Conservation (phyloP, 2,329 filamentous ascomycete genomes). For the Aspergillus sp. region DNA sequence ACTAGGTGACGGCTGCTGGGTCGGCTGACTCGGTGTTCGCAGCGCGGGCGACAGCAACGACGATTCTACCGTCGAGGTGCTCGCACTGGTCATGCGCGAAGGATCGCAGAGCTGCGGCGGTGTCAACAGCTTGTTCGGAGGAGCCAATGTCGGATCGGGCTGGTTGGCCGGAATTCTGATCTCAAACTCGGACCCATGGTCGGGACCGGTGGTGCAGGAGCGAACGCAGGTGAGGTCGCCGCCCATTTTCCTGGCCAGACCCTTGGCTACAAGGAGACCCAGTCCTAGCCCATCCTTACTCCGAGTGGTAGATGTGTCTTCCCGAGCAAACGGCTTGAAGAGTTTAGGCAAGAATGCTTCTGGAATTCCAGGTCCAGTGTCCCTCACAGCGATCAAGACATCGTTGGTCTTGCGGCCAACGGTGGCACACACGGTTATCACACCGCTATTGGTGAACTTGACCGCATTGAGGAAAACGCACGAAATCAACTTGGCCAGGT, state of each 20-base stretch:
- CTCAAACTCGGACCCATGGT: conserved; percentile 68
- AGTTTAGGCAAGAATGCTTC: conserved; percentile 65
- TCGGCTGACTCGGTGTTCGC: conserved; percentile 28
- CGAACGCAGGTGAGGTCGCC: conserved; percentile 67
- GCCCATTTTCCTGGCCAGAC: conserved; percentile 67
- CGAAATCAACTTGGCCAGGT: conserved; percentile 64
- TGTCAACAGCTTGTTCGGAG: conserved; percentile 46
- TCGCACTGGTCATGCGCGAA: conserved; percentile 26
- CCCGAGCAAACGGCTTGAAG: conserved; percentile 70
- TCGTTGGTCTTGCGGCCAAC: conserved; percentile 55
- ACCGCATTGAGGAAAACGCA: conserved; percentile 68
- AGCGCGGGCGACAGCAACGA: conserved; percentile 25
- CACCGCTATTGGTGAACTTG: conserved; percentile 69
- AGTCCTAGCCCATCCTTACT: conserved; percentile 69
- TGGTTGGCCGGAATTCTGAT: conserved; percentile 64
- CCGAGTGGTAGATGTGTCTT: conserved; percentile 68
- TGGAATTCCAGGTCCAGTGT: conserved; percentile 70
- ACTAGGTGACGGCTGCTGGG: conserved; percentile 35
- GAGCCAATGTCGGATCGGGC: conserved; percentile 49
- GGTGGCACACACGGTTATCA: conserved; percentile 58
- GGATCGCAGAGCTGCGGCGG: conserved; percentile 27
- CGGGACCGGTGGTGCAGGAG: conserved; percentile 62
- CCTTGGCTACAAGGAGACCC: conserved; percentile 71
- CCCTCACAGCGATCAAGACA: conserved; percentile 63
- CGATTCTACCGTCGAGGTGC: conserved; percentile 24